Base-by-base conservation (phyloP, 2,329 filamentous ascomycete species). In the Grosmannia huntii region DNA sequence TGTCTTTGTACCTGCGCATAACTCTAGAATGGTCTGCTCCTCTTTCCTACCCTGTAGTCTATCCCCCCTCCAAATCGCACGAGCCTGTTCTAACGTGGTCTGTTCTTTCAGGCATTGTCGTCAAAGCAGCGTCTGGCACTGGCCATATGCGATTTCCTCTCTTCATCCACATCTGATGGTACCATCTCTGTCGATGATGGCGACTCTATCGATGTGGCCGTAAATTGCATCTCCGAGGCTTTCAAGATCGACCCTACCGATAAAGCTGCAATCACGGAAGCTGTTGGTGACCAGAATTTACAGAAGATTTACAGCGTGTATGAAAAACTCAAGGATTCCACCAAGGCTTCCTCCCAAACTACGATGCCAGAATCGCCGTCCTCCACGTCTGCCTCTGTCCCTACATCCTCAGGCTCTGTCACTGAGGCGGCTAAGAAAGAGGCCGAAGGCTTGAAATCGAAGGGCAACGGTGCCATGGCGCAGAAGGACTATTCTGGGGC, bases 81-180 rank as follows among this genome's bases (percentile, higher is more conserved):
- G 7, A 44, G 41, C 7, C 10, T 44, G 19, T 44, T 44, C 41
- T 44, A 44, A 44, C 41, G 4, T 44, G 16, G 19, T n/a, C 41
- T 4, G 19, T 19, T 44, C 16, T 44, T n/a, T 14, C 56, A 75
- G 74, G 68, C 75, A 60, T 72, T 76, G 50, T 75, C 76, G 57
- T 75, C 80, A 60, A 82, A 83, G 72, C 83, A 99, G 82, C 90
- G 91, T 75, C 87, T 99, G 63, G 94, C 94, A 72, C 89, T 99
- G 70, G 90, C 94, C 66, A 92, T 99, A 72, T 90, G 95, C 77
- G 90, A 97, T 76, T 99, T 96, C 78, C 86, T 99, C 61, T 82
- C 82, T 66, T 85, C 83, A 60, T 95, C 90, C 52, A 77, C 90
- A 65, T 86, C 84, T 62, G 94, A 99, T 71, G 94, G 94, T 67